Conservation (phyloP, 257 asterid genomes). For the Jacaranda mimosifolia region DNA sequence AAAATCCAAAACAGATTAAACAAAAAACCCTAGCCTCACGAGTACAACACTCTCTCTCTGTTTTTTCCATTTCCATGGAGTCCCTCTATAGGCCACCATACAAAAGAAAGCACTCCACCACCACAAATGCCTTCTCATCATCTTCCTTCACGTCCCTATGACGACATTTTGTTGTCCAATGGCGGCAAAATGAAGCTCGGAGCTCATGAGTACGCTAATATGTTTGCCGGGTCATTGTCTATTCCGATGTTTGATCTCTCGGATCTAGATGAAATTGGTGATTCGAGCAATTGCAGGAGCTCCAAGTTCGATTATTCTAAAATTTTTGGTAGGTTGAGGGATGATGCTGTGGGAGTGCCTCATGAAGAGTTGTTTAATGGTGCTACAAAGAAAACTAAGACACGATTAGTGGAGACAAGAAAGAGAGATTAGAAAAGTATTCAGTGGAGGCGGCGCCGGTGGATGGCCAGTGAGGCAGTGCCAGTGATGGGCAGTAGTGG, state of each 20-base stretch:
- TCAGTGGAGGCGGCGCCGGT: no score
- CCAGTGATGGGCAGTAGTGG: no score
- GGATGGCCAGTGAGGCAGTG: no score
- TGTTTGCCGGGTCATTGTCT: conserved; percentile 72
- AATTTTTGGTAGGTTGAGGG: conserved; percentile 73
- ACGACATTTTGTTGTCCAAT: conserved; percentile 54
- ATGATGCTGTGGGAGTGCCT: conserved; percentile 58
- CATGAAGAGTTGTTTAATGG: conserved; percentile 62
- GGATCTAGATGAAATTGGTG: conserved; percentile 49
- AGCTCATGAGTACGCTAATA: conserved; percentile 73
- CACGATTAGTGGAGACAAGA: conserved; percentile 59
- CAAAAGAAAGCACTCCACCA: conserved; percentile 57
- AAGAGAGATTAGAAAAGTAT: no score
- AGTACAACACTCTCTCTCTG: not conserved
- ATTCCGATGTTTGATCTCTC: conserved; percentile 89
- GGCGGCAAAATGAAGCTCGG: conserved; percentile 49
- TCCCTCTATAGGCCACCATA: conserved; percentile 73
- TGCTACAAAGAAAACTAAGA: conserved; percentile 40
- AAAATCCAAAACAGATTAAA: not conserved
- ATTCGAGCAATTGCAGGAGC: conserved; percentile 48
- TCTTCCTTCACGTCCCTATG: conserved; percentile 70
- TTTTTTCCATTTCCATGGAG: conserved; percentile 61
- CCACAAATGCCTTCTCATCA: conserved; percentile 53
- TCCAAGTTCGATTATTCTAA: conserved; percentile 70
- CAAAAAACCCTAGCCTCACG: conserved; percentile 37